A percentile compares a stretch with the other conserved stretches of the same genome.
Conservation (phyloP, 1,139 yeast species). For the Nakaseomyces nivariensis region DNA sequence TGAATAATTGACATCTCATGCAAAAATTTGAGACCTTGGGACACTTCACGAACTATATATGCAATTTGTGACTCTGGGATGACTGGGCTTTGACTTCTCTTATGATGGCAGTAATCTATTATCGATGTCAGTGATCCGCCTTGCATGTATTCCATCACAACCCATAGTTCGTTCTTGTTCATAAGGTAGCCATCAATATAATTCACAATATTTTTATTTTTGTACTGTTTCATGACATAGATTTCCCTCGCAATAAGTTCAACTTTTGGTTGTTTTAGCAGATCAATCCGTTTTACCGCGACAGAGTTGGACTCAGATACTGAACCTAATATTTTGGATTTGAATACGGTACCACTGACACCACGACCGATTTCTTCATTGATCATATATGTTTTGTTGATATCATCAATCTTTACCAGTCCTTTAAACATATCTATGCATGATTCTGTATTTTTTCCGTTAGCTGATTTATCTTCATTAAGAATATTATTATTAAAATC, state of each 20-base stretch:
- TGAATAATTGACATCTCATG: constrained; percentile 90
- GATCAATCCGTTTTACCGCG: constrained; percentile 93
- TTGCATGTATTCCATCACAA: constrained; percentile 93
- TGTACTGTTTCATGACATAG: constrained; percentile 87
- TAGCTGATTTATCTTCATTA: neutral
- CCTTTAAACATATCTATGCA: neutral
- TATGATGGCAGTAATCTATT: constrained; percentile 54
- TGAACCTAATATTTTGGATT: neutral
- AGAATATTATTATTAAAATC: neutral
- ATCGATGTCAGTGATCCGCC: constrained; percentile 86
- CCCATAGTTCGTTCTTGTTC: constrained; percentile 65
- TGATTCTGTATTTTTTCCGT: neutral
- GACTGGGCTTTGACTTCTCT: constrained; percentile 26
- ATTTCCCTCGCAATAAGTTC: constrained; percentile 92
- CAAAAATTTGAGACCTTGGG: constrained; percentile 82
- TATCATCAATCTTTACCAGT: neutral
- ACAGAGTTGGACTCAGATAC: constrained; percentile 29
- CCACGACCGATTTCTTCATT: constrained; percentile 19
- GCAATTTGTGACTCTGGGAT: constrained; percentile 74
- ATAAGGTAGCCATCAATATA: constrained; percentile 79
- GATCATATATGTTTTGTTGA: neutral
- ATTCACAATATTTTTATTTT: constrained; percentile 87
- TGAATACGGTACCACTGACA: constrained; percentile 32
- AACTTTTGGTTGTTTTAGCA: constrained; percentile 87
- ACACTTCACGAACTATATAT: constrained; percentile 81